Evolutionary conservation across 2,329 filamentous ascomycete species (phyloP), one percentile per base, ranked within the genome.

Genomic region (Scorias spongiosa): DNA sequence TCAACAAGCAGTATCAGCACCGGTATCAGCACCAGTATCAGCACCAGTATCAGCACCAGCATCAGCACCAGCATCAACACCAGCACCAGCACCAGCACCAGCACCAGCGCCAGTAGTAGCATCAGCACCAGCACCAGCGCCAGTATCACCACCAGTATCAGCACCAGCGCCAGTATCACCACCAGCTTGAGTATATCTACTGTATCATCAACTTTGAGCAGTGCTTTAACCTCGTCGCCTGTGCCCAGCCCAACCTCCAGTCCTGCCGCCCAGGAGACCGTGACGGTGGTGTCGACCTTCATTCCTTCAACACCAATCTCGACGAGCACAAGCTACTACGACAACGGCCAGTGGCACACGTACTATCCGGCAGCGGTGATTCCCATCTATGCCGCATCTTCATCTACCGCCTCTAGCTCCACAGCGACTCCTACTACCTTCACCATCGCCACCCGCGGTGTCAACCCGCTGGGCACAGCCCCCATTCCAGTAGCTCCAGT

Each of bases 261-360:
- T 36, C 12, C 32, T 12, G 32, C 32, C 5, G 12, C 5, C 11
- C 32, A 36, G 9, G 32, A 12, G 9, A 36, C 32, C 32, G 43
- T 38, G 2, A 49, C 47, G 18, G 26, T 49, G 10, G 17, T 43
- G 2, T 42, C 46, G 10, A 46, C 46, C 11, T 36, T 12, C 20
- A 32, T 48, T 8, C 49, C 48, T 2, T 42, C 44, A 3, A 47
- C 48, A 2, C 44, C 51, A 10, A 39, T 46, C 4, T 43, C 50
- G 18, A 48, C 49, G 9, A 42, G 55, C 20, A 52, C 52, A 6
- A 43, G 49, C 29, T 67, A 63, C 54, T 68, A 68, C 45, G 66
- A 68, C 45, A 52, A 65, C 42, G 66, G 66, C n/a, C 50, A 64
- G 52, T 68, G 65, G 65, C 64, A 68, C 46, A 68, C 66, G 5